Base-by-base conservation (phyloP, 495 filamentous ascomycete species). In the Pseudoneurospora amorphoporcata region DNA sequence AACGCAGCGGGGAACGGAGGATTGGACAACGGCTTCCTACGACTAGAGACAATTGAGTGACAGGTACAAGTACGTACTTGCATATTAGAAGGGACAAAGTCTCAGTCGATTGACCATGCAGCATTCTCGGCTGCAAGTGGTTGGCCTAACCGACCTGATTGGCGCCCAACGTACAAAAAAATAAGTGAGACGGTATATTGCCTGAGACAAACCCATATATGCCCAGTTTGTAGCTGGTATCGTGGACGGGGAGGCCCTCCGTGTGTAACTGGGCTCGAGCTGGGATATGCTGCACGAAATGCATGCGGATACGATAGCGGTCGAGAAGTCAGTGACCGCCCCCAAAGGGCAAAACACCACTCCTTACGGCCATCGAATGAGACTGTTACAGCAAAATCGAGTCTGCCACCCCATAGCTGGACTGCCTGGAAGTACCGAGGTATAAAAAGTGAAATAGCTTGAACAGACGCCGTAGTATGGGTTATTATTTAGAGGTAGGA, bases 301-400 rank as follows among this genome's bases (percentile, higher is more conserved):
- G 73, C 72, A 75, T 71, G 70, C 58, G 69, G 35, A 70, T 42
- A 53, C 68, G 58, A 75, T 32, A 39, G 29, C 68, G 53, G 32
- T 68, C 61, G 69, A 73, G 79, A 76, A 84, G 79, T 84, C 79
- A 85, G 83, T 80, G 78, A 69, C 72, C 84, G 84, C 83, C 83
- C 85, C 84, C 83, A 86, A 85, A 81, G 29, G 53, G 14, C 23
- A 61, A 8, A 61, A 61, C 29, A 61, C 23, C 10, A 35, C 29
- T 32, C 53, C 12, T 61, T 17, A 65, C 12, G 29, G 23, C 29
- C 17, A 35, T 61, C 23, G 53, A 61, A 61, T 16, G 29, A 32
- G 23, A 29, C 4, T 61, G 53, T 32, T 61, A 1, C 53, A 8
- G 19, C 16, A 16, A 5, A 32, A 32, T 32, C 9, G 19, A 23